Conservation (phyloP, 441 rosid genomes). For the Gossypium aridum region DNA sequence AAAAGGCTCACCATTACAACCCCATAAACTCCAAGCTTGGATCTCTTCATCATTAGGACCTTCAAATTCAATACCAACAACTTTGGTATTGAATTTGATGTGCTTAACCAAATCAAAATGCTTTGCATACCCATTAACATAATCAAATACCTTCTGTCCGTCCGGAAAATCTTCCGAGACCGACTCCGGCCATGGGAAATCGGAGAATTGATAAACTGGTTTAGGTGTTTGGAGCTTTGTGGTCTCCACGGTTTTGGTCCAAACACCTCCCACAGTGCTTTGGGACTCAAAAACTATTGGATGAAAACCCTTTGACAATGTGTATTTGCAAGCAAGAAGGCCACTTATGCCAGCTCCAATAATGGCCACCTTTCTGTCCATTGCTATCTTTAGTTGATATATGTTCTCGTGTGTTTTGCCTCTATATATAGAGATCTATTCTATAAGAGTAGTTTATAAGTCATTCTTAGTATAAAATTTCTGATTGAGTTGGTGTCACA, state of each 20-base stretch:
- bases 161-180: slow-evolving; percentile 26
- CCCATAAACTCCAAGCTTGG: slow-evolving; percentile 29
- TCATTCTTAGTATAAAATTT: background rate
- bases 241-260: slow-evolving; percentile 29
- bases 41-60: slow-evolving; percentile 16
- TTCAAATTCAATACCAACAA: slow-evolving; percentile 22
- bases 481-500: no score
- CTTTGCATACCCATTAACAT: slow-evolving; percentile 25
- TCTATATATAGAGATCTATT: background rate
- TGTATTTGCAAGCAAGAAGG: slow-evolving; percentile 41
- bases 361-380: background rate
- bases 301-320: slow-evolving; percentile 30
- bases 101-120: slow-evolving; percentile 27
- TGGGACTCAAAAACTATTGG: slow-evolving; percentile 40
- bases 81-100: slow-evolving; percentile 30
- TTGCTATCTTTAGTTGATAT: background rate
- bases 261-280: slow-evolving; percentile 31
- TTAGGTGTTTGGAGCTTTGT: slow-evolving; percentile 44
- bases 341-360: slow-evolving; percentile 51
- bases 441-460: background rate
- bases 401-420: background rate
- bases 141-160: slow-evolving; percentile 30
- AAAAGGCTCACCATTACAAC: slow-evolving; percentile 28
- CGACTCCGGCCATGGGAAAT: slow-evolving; percentile 41
- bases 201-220: slow-evolving; percentile 34